phyloP scores from a whole-genome alignment of 768 basidiomycete genomes.

The Psilocybe cubensis region DNA sequence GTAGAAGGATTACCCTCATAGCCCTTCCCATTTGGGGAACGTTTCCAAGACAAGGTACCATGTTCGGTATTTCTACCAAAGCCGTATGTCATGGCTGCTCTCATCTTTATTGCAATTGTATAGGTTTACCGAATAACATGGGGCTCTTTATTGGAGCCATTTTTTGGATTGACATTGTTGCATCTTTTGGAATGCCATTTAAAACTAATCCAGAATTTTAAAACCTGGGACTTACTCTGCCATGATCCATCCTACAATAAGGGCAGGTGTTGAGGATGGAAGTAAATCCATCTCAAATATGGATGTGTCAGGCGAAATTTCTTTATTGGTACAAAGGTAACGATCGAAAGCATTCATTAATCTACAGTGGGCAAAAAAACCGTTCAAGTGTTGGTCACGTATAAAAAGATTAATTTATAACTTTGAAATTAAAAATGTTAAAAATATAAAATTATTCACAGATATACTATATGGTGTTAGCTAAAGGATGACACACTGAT shows the following conservation, averaged over 20 bases:
- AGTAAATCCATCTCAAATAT: no score
- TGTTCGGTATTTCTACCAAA: slow-evolving; percentile 28
- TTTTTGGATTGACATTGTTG: slow-evolving; percentile 15
- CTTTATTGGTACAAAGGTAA: no score
- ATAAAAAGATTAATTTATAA: no score
- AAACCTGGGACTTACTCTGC: neutral
- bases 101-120: slow-evolving; percentile 39
- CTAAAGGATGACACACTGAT: no score
- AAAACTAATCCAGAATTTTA: neutral
- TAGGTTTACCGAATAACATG: slow-evolving; percentile 21
- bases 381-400: no score
- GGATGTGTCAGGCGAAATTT: no score
- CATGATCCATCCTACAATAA: slow-evolving; percentile 1
- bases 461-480: no score
- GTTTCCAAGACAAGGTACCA: slow-evolving; percentile 32
- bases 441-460: no score
- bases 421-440: no score
- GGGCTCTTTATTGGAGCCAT: slow-evolving; percentile 1
- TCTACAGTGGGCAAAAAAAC: no score
- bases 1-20: slow-evolving; percentile 18
- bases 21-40: slow-evolving; percentile 3
- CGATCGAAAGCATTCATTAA: no score
- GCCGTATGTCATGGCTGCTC: slow-evolving; percentile 30
- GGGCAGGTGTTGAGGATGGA: no score
- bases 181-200: slow-evolving; percentile 9